A percentile compares a stretch with the other conserved stretches of the same genome.
Conservation (phyloP, 441 rosid species). For the Erysimum cheiri region DNA sequence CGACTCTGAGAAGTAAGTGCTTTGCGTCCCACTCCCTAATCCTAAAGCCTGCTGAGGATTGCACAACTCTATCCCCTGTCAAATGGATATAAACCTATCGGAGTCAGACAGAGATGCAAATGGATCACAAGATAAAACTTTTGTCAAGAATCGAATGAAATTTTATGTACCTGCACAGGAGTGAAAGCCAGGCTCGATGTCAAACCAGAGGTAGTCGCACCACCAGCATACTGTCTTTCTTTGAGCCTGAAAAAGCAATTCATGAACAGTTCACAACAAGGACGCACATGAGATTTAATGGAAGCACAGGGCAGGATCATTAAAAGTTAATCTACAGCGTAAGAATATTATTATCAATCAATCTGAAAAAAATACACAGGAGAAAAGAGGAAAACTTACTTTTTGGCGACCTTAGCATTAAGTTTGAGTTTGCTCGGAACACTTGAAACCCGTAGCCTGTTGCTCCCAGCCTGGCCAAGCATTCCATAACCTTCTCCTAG, state of each 20-base stretch:
- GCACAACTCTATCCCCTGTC: slow-evolving; percentile 86
- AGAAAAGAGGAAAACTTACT: too few species aligned
- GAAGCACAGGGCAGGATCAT: neutral
- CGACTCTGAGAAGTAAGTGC: slow-evolving; percentile 93
- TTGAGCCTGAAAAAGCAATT: slow-evolving; percentile 43
- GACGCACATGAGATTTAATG: neutral
- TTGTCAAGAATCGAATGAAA: neutral
- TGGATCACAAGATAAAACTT: slow-evolving; percentile 2
- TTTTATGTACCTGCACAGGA: slow-evolving; percentile 80
- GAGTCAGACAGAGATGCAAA: neutral
- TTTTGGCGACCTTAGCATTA: slow-evolving; percentile 90
- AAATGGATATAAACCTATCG: slow-evolving; percentile 4
- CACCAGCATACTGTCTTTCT: slow-evolving; percentile 62
- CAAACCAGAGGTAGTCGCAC: slow-evolving; percentile 91
- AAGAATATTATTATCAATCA: too few species aligned
- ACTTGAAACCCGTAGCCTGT: slow-evolving; percentile 84
- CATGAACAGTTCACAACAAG: slow-evolving; percentile 15
- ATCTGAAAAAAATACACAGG: too few species aligned
- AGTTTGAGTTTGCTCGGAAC: slow-evolving; percentile 94
- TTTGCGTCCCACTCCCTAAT: slow-evolving; percentile 87
- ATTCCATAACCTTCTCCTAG: slow-evolving; percentile 98
- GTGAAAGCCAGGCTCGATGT: slow-evolving; percentile 96
- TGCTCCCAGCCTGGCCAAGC: slow-evolving; percentile 99
- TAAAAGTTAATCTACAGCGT: neutral
- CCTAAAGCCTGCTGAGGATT: slow-evolving; percentile 93